Evolutionary conservation across 1,139 yeast species (phyloP), one percentile per base, ranked within the genome.

Genomic region (Yamadazyma taylorii): DNA sequence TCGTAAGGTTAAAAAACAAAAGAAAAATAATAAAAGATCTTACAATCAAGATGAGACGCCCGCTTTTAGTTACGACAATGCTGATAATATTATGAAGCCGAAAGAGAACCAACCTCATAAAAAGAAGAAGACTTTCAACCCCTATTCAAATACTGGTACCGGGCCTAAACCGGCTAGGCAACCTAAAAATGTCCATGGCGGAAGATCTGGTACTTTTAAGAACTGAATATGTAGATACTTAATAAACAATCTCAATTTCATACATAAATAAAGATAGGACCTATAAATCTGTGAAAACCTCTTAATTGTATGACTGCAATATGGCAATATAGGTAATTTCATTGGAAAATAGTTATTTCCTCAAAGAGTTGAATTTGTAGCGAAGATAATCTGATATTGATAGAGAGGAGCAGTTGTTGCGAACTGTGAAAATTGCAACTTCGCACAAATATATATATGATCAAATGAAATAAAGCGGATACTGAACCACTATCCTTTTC

Each of bases 121-220:
- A 34, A 75, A 71, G 51, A 75, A 74, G 52, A 69, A 74, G 41
- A 63, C 74, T 3, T 83, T 79, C 47, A 84, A 83, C 58, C 89
- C 90, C 2, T 82, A 80, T 48, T 56, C 68, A 5, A 57, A 55
- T 37, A 67, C 65, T 5, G 63, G 69, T 24, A 64, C 62, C 24
- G 82, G 79, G 4, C 84, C 83, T 7, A 61, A 60, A 47, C 69
- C 75, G 7, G 73, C 75, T 3, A 79, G 76, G 58, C 72, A 65
- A 47, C 56, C 62, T 21, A 66, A 60, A 42, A 59, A 62, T 30
- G 49, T 60, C 30, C 66, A 69, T 6, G 47, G 57, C 34, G 82
- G 82, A 17, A 76, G 69, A 45, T 68, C 77, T 8, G 55, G 74
- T 3, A 74, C 82, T 0, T 78, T 73, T 43, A 69, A 63, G 39